Evolutionary conservation across 352 stramenopile species (phyloP).

Genomic region (Pythium rhizo-oryzae): DNA sequence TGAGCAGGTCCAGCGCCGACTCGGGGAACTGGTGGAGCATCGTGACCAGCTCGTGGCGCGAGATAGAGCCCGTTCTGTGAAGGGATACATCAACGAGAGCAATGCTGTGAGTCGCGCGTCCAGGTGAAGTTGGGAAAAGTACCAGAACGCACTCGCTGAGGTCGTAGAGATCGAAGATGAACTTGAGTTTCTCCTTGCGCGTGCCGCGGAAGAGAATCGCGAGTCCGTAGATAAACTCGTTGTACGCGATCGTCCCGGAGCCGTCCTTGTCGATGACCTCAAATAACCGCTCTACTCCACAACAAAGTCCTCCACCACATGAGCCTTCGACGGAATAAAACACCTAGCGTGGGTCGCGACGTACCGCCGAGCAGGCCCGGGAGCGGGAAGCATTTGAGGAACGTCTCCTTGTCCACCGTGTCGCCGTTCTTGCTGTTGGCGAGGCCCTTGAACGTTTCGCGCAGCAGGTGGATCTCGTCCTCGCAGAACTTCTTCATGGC

Average conservation of each 20-base stretch:
- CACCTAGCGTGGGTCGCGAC: background rate
- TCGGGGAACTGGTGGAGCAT: constrained; percentile 88
- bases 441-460: constrained; percentile 80
- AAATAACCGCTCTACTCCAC: constrained; percentile 85
- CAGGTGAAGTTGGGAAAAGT: no score
- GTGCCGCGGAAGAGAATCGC: constrained; percentile 86
- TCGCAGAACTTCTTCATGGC: constrained; percentile 79
- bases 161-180: constrained; percentile 95
- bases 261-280: constrained; percentile 92
- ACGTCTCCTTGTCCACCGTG: constrained; percentile 92
- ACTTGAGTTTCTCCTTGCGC: constrained; percentile 90
- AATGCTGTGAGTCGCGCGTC: background rate
- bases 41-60: constrained; percentile 79
- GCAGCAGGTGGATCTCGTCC: constrained; percentile 79
- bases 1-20: constrained; percentile 65
- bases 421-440: constrained; percentile 61
- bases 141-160: constrained; percentile 60
- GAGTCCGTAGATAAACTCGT: constrained; percentile 92
- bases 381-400: constrained; percentile 94
- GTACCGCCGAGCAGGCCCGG: constrained; percentile 85
- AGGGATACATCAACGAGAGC: no score
- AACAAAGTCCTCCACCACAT: background rate
- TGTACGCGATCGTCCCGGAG: constrained; percentile 88
- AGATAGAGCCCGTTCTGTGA: constrained; percentile 80
- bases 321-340: no score